Evolutionary conservation across 805 yeast genomes (phyloP), one percentile per base, ranked within the genome.

Genomic region (Torulaspora indica): DNA sequence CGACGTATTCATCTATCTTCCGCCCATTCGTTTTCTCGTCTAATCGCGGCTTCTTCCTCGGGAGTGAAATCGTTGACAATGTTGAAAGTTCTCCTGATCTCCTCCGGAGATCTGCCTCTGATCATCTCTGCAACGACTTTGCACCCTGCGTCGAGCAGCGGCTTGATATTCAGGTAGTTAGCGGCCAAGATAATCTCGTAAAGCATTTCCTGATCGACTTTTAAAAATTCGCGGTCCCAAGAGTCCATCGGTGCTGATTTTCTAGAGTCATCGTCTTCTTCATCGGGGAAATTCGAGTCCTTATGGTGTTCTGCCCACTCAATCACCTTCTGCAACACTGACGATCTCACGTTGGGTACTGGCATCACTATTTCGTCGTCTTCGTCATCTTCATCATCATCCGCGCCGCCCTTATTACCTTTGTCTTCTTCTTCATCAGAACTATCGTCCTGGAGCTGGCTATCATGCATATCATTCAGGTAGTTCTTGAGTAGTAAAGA

Each of bases 291-390:
- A 14, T 72, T 73, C 8, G 85, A 77, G 61, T 86, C 89, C 64
- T 82, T 85, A 72, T 91, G 96, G 64, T 91, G 93, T 60, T 86
- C 95, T 58, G 96, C 89, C 95, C 96, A 91, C 63, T 91, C 96
- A 42, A 91, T 73, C n/a, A 91, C 91, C 62, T 89, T 88, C 64
- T 84, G 79, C 68, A 91, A 74, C 15, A 91, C 95, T 13, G 84
- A 81, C 8, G 95, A 84, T 53, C 91, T 75, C 29, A 89, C 96
- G 59, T 87, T 89, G 31, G 95, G 96, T 9, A 89, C 79, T 29
- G 97, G 97, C 57, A 91, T 84, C 48, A 80, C 85, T 52, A 81
- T 79, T 32, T 81, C 84, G 43, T 79, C 85, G 34, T 77, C 82
- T 48, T 80, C 87, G 9, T 75, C 78, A 35, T 75, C 79, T 5